These are phyloP conservation scores for Fusarium sp. DNA, from an alignment of 2,329 filamentous ascomycete species.

Conservation along the genomic window DNA sequence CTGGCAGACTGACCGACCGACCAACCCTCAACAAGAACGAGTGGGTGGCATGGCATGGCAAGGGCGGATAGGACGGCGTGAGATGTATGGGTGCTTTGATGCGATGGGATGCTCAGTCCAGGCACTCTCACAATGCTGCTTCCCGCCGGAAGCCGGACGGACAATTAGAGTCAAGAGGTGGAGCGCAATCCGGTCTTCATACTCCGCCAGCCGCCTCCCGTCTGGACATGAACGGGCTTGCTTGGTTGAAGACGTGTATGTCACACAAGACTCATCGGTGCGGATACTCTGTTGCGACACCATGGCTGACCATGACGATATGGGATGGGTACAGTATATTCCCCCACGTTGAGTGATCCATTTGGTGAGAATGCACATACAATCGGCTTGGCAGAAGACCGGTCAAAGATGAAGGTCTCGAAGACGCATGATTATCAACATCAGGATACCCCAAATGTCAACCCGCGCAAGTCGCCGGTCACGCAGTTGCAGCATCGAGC, in stretches of 20 bases:
- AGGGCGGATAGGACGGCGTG: background rate
- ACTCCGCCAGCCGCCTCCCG: background rate
- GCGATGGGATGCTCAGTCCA: background rate
- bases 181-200: conserved; percentile 3
- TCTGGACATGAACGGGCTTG: background rate
- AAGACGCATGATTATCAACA: background rate
- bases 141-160: conserved; percentile 23
- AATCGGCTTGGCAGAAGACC: conserved; percentile 1
- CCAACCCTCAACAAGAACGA: background rate
- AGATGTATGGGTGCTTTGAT: background rate
- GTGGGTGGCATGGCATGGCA: background rate
- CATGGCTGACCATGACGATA: conserved; percentile 14
- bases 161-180: background rate
- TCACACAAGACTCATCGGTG: background rate
- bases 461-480: background rate
- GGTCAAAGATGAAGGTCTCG: background rate
- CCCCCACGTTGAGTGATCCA: conserved; percentile 2
- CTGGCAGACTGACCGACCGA: background rate
- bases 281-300: conserved; percentile 11
- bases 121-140: conserved; percentile 4
- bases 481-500: background rate
- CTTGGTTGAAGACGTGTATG: background rate
- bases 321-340: background rate
- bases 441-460: background rate
- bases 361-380: background rate